Evolutionary conservation across 2,329 filamentous ascomycete species (phyloP).

Genomic region (Pseudocercospora fijiensis): DNA sequence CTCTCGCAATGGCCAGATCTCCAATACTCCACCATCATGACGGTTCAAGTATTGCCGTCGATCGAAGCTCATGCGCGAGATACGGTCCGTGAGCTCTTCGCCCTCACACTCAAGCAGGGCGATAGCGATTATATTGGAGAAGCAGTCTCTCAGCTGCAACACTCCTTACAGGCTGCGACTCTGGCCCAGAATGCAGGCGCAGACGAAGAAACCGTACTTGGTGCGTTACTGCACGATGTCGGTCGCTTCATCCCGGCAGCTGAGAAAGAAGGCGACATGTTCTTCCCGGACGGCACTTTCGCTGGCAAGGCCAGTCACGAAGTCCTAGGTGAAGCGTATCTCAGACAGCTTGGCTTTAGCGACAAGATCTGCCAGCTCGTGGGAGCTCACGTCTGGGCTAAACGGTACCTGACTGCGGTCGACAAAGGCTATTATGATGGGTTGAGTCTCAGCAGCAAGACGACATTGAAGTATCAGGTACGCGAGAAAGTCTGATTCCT

Average conservation of each 20-base stretch:
- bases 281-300: slow-evolving; percentile 32
- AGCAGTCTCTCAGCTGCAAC: slow-evolving; percentile 35
- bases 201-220: slow-evolving; percentile 39
- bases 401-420: slow-evolving; percentile 43
- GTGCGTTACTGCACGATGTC: slow-evolving; percentile 46
- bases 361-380: slow-evolving; percentile 41
- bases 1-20: background rate
- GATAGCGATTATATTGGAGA: slow-evolving; percentile 37
- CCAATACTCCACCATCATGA: slow-evolving; percentile 5
- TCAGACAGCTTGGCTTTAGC: slow-evolving; percentile 40
- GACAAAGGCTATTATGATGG: slow-evolving; percentile 39
- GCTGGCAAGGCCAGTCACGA: slow-evolving; percentile 44
- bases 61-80: slow-evolving; percentile 19
- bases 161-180: slow-evolving; percentile 37
- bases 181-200: slow-evolving; percentile 28
- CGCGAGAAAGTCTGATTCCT: background rate
- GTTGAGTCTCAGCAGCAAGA: slow-evolving; percentile 41
- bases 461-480: slow-evolving; percentile 41
- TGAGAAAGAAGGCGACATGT: slow-evolving; percentile 27
- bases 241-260: slow-evolving; percentile 44
- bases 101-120: slow-evolving; percentile 31
- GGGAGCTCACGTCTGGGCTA: slow-evolving; percentile 43
- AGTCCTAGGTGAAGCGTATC: slow-evolving; percentile 41
- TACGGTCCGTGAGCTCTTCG: slow-evolving; percentile 26
- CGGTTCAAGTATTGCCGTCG: slow-evolving; percentile 6